Evolutionary conservation across 495 filamentous ascomycete species (phyloP).

Genomic region (Cercophora newfieldiana): DNA sequence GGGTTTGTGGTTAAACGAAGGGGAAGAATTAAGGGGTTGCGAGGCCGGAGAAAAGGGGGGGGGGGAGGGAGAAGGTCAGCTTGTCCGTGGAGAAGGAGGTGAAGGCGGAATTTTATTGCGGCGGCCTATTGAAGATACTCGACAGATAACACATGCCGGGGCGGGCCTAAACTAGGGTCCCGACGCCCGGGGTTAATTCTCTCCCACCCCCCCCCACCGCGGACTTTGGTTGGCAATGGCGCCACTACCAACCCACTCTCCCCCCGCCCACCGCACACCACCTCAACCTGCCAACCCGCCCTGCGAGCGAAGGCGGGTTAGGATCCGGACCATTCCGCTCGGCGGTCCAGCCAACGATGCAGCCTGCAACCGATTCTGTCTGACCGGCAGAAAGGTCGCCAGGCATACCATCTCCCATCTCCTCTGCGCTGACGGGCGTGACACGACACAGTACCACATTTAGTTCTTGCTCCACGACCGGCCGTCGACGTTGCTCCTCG

Average conservation of each 20-base stretch:
- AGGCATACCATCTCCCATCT: neutral
- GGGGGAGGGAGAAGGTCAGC: conserved; percentile 5
- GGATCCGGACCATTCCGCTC: conserved; percentile 4
- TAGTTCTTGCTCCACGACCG: neutral
- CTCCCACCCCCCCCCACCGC: conserved; percentile 8
- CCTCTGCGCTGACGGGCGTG: conserved; percentile 2
- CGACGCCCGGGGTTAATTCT: conserved; percentile 14
- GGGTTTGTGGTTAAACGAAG: neutral
- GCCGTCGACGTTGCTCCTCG: neutral
- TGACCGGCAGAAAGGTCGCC: conserved; percentile 1
- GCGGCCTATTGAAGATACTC: conserved; percentile 15
- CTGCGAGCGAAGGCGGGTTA: neutral
- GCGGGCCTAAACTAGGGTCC: conserved; percentile 8
- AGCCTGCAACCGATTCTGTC: neutral
- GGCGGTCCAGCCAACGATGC: neutral
- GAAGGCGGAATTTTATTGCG: conserved; percentile 20
- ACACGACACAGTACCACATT: conserved; percentile 1
- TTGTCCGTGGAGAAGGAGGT: conserved; percentile 8
- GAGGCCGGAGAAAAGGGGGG: conserved; percentile 2
- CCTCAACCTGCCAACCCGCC: neutral
- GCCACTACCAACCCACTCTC: neutral
- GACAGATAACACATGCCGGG: conserved; percentile 27
- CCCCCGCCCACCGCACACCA: neutral
- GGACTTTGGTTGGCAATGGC: neutral
- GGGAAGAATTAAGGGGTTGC: neutral